These are phyloP conservation scores for Acanthamoeba royreba DNA, from an alignment of 208 protist genomes.

Conservation along the genomic window DNA sequence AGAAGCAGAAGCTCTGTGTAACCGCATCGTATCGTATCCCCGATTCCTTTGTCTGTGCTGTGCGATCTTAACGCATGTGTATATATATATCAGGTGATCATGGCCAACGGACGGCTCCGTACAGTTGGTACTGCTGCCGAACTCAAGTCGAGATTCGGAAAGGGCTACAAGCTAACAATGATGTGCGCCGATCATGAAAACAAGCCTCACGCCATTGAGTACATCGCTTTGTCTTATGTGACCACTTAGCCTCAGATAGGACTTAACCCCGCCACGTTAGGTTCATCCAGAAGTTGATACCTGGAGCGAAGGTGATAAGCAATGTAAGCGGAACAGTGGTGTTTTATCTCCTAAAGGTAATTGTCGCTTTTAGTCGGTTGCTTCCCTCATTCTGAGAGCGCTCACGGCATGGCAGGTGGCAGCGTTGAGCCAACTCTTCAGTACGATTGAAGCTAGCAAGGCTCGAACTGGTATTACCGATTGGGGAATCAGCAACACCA, in stretches of 20 bases:
- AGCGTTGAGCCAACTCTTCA: background rate
- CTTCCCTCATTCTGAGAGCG: too few species aligned
- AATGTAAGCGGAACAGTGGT: background rate
- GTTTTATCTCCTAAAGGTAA: conserved; percentile 1
- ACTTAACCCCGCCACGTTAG: background rate
- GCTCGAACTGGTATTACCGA: background rate
- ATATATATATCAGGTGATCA: too few species aligned
- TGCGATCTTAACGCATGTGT: too few species aligned
- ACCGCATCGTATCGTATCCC: background rate
- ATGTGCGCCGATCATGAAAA: background rate
- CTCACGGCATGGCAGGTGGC: background rate
- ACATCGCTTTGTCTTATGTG: too few species aligned
- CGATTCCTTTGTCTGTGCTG: too few species aligned
- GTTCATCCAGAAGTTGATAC: conserved; percentile 7
- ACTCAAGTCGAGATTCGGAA: conserved; percentile 20
- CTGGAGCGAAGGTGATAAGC: background rate
- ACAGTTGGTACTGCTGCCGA: background rate
- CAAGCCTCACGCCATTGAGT: background rate
- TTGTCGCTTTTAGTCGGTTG: background rate
- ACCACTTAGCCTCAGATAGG: too few species aligned
- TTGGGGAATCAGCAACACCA: conserved; percentile 66
- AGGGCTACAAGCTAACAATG: conserved; percentile 39
- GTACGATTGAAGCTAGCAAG: background rate
- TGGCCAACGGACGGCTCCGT: background rate
- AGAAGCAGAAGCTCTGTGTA: conserved; percentile 55